Evolutionary conservation across 2,329 filamentous ascomycete genomes (phyloP), one percentile per base, ranked within the genome.

Genomic region (Verticillium nubilum): DNA sequence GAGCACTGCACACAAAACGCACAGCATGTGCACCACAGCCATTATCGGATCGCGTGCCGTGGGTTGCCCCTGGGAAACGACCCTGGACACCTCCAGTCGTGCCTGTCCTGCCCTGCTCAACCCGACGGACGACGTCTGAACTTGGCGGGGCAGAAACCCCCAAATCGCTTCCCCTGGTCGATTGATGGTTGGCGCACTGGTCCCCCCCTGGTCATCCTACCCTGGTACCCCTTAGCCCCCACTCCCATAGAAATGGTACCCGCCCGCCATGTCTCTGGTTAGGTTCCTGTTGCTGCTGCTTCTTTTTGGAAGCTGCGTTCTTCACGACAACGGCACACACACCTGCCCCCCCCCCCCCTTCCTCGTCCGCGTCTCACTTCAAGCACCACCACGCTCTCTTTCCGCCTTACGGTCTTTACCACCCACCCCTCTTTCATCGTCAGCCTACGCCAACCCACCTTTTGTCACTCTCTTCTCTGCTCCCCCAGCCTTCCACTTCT

Each of bases 281-380:
- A n/a, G n/a, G n/a, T n/a, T n/a, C n/a, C n/a, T n/a, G n/a, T n/a
- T n/a, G n/a, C n/a, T n/a, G 31, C 33, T 47, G 37, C 54, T 56
- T 56, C 33, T 23, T 42, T 56, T 31, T 56, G 33, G 54, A 35
- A 56, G 54, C 27, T 42, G 35, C 54, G 56, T 57, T 57, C 56
- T 25, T 47, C n/a, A 47, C 37, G 37, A 47, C 42, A 23, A 9
- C n/a, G 42, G 42, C 42, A 47, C 42, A 47, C 42, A 4, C 42
- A n/a, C 56, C 50, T 28, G 37, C 55, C 25, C 42, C 13, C 29
- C 25, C 31, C 54, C 53, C 23, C 13, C 31, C n/a, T 33, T 37
- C 26, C 23, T n/a, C 35, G n/a, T 47, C 42, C 27, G 25, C 23
- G 54, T 56, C 37, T 56, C 54, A 56, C 54, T 35, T 28, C 42